These are phyloP conservation scores for Salix arbutifolia DNA, from an alignment of 345 rosid genomes.

Conservation along the genomic window DNA sequence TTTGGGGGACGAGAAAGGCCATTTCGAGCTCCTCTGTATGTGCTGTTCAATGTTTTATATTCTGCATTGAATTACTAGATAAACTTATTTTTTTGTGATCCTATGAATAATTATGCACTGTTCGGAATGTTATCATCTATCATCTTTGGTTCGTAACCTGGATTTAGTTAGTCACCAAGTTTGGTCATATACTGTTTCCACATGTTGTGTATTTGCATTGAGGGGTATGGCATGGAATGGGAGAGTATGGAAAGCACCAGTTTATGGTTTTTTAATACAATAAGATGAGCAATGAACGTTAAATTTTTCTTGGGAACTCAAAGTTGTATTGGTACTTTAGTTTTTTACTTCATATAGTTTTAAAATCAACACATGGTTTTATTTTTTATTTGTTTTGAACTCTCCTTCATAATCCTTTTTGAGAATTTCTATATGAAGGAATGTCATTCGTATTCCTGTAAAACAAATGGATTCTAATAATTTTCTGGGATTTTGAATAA, in stretches of 20 bases:
- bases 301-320: neutral
- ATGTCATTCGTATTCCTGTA: neutral
- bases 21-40: constrained; percentile 92
- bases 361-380: neutral
- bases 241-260: neutral
- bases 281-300: neutral
- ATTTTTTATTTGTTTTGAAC: neutral
- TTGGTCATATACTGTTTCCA: neutral
- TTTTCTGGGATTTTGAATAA: constrained; percentile 2
- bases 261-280: neutral
- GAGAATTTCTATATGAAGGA: neutral
- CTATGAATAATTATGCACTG: neutral
- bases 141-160: neutral
- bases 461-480: neutral
- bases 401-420: neutral
- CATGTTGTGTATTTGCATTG: neutral
- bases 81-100: neutral
- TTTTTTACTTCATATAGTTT: neutral
- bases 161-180: neutral
- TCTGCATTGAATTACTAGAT: constrained; percentile 4
- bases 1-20: constrained; percentile 98
- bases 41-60: neutral
- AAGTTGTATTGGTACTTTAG: neutral
- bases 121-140: neutral
- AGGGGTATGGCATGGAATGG: neutral